phyloP scores from a whole-genome alignment of 257 asterid species.

The Schizonepeta tenuifolia region DNA sequence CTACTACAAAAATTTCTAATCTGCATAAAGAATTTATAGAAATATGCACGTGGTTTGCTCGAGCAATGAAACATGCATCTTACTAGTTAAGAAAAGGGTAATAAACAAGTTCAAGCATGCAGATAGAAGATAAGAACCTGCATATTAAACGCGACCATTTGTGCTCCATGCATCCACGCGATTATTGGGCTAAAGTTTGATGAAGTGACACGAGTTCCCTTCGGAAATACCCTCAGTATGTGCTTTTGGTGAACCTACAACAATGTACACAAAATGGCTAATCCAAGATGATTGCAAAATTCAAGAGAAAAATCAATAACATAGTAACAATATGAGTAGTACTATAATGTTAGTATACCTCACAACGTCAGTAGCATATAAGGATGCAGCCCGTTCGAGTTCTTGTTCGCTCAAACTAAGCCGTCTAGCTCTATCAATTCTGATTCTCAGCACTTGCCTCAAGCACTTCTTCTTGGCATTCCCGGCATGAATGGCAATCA shows the following conservation, averaged over 20 bases:
- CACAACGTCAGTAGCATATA: slow-evolving; percentile 55
- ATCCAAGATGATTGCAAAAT: not conserved
- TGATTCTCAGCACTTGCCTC: slow-evolving; percentile 58
- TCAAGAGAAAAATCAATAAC: not conserved
- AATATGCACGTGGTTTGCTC: too few relatives aligned
- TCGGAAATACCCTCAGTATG: slow-evolving; percentile 77
- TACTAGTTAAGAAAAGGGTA: too few relatives aligned
- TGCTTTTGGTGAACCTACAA: slow-evolving; percentile 81
- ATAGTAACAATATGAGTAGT: slow-evolving; percentile 19
- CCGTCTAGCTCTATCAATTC: slow-evolving; percentile 61
- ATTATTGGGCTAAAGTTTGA: slow-evolving; percentile 73
- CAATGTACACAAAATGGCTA: not conserved
- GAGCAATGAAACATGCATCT: too few relatives aligned
- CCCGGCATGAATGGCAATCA: slow-evolving; percentile 93
- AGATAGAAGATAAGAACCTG: slow-evolving; percentile 50
- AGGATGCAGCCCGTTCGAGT: slow-evolving; percentile 70
- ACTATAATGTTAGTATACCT: slow-evolving; percentile 45
- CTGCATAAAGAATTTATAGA: too few relatives aligned
- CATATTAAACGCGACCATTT: slow-evolving; percentile 97
- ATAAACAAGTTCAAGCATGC: not conserved
- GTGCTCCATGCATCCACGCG: slow-evolving; percentile 98
- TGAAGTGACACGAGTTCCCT: slow-evolving; percentile 88
- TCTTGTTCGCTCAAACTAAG: slow-evolving; percentile 85
- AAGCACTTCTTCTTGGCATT: slow-evolving; percentile 80
- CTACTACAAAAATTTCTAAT: too few relatives aligned